Conservation (phyloP, 169 alveolate species). For the Sarcocystis neurona region DNA sequence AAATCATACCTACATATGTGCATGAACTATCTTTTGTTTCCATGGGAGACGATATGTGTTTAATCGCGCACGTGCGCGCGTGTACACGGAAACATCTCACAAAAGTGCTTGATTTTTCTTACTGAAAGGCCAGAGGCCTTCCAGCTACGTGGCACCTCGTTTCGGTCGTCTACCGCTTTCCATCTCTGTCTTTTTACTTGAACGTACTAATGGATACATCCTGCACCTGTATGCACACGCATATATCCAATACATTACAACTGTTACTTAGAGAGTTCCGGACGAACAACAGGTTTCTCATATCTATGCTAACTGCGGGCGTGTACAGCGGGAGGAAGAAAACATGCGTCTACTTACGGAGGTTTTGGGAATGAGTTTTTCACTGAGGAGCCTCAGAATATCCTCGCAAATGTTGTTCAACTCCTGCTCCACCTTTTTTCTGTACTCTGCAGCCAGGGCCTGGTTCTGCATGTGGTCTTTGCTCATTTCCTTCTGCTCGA, state of each 20-base stretch:
- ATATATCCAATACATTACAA: not conserved
- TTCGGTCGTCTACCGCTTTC: too few relatives aligned
- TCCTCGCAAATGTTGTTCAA: constrained; percentile 91
- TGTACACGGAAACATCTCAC: too few relatives aligned
- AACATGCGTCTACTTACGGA: constrained; percentile 23
- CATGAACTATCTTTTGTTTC: too few relatives aligned
- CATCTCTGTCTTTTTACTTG: too few relatives aligned
- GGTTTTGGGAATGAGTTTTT: constrained; percentile 83
- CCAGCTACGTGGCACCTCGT: too few relatives aligned
- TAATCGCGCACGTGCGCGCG: too few relatives aligned
- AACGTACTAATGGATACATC: too few relatives aligned
- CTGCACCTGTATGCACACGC: too few relatives aligned
- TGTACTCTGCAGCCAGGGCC: constrained; percentile 90
- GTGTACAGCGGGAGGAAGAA: not conserved
- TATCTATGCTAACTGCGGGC: not conserved
- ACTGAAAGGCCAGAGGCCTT: too few relatives aligned
- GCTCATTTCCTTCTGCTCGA: constrained; percentile 95
- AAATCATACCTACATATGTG: too few relatives aligned
- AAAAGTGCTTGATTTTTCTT: too few relatives aligned
- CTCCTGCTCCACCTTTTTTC: constrained; percentile 94
- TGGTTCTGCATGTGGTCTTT: constrained; percentile 89
- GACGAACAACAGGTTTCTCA: not conserved
- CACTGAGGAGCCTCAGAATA: constrained; percentile 88
- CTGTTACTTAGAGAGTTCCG: not conserved
- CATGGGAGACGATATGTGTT: too few relatives aligned